Evolutionary conservation across 2,329 filamentous ascomycete species (phyloP).

Genomic region (Colletotrichum sp.): DNA sequence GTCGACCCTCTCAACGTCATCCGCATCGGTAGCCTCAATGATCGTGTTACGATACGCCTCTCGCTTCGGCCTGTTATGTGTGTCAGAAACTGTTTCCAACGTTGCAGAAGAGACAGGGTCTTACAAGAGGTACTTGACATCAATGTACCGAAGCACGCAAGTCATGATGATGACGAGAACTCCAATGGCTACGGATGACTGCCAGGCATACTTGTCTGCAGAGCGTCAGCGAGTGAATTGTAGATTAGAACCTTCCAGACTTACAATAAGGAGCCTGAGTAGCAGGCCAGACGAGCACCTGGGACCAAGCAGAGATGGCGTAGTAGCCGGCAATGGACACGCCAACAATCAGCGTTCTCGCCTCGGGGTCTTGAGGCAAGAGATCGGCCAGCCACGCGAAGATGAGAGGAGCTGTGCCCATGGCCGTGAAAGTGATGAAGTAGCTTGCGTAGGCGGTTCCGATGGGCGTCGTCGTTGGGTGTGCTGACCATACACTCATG

Average conservation of each 20-base stretch:
- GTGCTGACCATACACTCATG: conserved; percentile 59
- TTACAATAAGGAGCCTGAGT: conserved; percentile 53
- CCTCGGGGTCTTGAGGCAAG: conserved; percentile 52
- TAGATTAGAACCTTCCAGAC: conserved; percentile 5
- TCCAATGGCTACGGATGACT: conserved; percentile 48
- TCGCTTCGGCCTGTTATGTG: background rate
- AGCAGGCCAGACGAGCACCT: conserved; percentile 58
- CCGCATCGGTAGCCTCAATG: background rate
- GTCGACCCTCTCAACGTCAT: background rate
- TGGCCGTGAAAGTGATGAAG: conserved; percentile 52
- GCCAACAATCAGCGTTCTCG: conserved; percentile 52
- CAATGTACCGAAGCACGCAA: conserved; percentile 45
- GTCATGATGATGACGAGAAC: conserved; percentile 51
- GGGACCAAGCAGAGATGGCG: conserved; percentile 55
- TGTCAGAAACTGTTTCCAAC: background rate
- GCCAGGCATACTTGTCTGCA: conserved; percentile 51
- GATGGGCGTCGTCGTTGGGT: conserved; percentile 45
- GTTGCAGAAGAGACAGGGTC: background rate
- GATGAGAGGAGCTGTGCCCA: conserved; percentile 57
- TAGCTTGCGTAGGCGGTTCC: conserved; percentile 56
- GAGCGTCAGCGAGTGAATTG: background rate
- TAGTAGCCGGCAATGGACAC: conserved; percentile 55
- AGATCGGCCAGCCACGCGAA: conserved; percentile 58
- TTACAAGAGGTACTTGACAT: conserved; percentile 41
- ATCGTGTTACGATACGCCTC: background rate